Conservation (phyloP, 257 asterid genomes). For the Echium plantagineum region DNA sequence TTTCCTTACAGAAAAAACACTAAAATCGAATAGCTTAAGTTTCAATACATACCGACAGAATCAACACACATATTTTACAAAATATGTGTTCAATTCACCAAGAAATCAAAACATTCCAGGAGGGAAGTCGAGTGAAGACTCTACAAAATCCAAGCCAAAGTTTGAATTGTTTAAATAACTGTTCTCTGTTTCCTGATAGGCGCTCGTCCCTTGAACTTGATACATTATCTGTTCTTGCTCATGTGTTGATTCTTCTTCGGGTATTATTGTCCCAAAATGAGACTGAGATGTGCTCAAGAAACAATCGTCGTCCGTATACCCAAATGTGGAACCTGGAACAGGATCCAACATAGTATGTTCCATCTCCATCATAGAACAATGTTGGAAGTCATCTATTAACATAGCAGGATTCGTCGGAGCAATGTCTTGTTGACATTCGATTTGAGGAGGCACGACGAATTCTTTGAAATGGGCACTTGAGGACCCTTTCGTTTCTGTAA, state of each 20-base stretch:
- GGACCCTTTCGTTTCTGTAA: slow-evolving; percentile 14
- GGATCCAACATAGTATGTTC: slow-evolving; percentile 4
- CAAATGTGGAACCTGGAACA: slow-evolving; percentile 12
- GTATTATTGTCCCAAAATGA: background rate
- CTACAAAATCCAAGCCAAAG: slow-evolving; percentile 49
- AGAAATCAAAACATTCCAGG: slow-evolving; percentile 12
- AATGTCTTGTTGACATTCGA: background rate
- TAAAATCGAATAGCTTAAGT: too few species aligned
- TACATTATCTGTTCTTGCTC: slow-evolving; percentile 12
- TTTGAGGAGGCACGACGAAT: background rate
- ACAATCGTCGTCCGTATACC: slow-evolving; percentile 7
- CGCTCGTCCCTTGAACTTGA: slow-evolving; percentile 4
- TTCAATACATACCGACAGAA: too few species aligned
- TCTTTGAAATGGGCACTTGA: background rate
- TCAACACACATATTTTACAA: too few species aligned
- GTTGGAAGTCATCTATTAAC: background rate
- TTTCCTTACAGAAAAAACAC: too few species aligned
- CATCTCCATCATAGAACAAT: slow-evolving; percentile 23
- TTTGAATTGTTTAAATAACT: slow-evolving; percentile 22
- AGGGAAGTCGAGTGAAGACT: slow-evolving; percentile 35
- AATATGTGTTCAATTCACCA: too few species aligned
- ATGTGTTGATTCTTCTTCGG: slow-evolving; percentile 9
- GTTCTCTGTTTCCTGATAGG: slow-evolving; percentile 10
- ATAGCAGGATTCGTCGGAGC: slow-evolving; percentile 4
- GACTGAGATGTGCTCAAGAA: background rate